Base-by-base conservation (phyloP, 2,329 filamentous ascomycete genomes). In the Epichloe elymi region DNA sequence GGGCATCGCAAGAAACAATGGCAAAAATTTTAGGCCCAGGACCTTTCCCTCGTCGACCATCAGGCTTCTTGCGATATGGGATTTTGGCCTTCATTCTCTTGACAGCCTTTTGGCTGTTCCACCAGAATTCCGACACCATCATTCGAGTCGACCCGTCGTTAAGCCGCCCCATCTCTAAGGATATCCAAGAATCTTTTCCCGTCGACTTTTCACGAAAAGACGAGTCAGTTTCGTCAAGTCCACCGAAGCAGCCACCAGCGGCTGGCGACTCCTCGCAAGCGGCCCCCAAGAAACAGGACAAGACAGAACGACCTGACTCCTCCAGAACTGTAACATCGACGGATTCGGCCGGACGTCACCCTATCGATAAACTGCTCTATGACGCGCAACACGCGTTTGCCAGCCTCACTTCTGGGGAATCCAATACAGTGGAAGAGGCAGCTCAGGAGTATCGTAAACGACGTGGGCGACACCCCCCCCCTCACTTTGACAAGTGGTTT, bases 401-500 rank as follows among this genome's bases (percentile, higher is more conserved):
- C 60, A 51, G 61, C 48, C 56, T 73, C 33, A 57, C 75, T 0
- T 60, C 67, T 23, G 67, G 66, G 30, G 67, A 75, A 52, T 76
- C 77, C 38, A 68, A 66, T 48, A 75, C 72, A 4, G 64, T 84
- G 45, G 63, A 68, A 35, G 70, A 76, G 19, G 76, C 79, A 7
- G 79, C 82, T 0, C 67, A 71, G 23, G 75, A 72, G 20, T 85
- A 84, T 60, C 73, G 80, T 54, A 63, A 71, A 48, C 73, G 73
- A 49, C 74, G 80, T 48, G 78, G 78, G 26, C 73, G 80, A 20
- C 77, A 83, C 58, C 81, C 80, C 80, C 23, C 23, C 2, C 80
- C 80, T 0, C 76, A 76, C 19, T 84, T 84, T 57, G 72, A 79
- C 54, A 67, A 72, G 36, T 83, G 80, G 80, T 78, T 76, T 60